Evolutionary conservation across 441 rosid genomes (phyloP), one percentile per base, ranked within the genome.

Genomic region (Adansonia grandidieri): DNA sequence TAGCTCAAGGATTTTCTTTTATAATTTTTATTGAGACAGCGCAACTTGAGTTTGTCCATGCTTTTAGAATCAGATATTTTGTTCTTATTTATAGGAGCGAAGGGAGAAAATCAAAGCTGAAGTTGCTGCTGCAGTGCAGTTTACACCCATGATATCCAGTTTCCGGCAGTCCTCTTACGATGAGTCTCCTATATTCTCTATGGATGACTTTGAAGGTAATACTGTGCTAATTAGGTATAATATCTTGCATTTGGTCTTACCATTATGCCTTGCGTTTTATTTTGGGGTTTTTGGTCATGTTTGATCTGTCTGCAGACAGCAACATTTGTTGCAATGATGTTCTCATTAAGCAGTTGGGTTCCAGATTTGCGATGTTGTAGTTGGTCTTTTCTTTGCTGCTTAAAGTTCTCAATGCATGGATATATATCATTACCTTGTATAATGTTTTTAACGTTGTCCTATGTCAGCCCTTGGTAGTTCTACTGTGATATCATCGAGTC

Each of bases 131-230:
- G 56, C 78, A 48, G 86, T 78, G 56, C 76, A 86, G 76, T 84
- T 88, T 82, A 77, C 81, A 72, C 89, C 96, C 75, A 32, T 77
- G 50, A 74, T 79, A 82, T 80, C 85, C 40, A 79, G 86, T 83
- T 77, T 82, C 75, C 87, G 87, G 50, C 85, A 73, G 68, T 82
- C 87, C 60, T 86, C 84, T 65, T 77, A 20, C 70, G 77, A 79
- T 45, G 80, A 79, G 77, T 78, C 80, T 71, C 95, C 97, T 42
- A 60, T 88, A 50, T 94, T 90, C 84, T 87, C 98, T 61, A 85
- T 91, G 86, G 97, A 91, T 80, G 98, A 96, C 75, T 96, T 96
- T 83, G 96, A 91, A 90, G 97, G 99, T 94, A 79, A 69, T 68
- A 63, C 37, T 37, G 51, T 75, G 71, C 20, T 57, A 47, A 22